These are phyloP conservation scores for Protoeuglena noctilucae DNA, from an alignment of 139 green algal species.

Conservation along the genomic window DNA sequence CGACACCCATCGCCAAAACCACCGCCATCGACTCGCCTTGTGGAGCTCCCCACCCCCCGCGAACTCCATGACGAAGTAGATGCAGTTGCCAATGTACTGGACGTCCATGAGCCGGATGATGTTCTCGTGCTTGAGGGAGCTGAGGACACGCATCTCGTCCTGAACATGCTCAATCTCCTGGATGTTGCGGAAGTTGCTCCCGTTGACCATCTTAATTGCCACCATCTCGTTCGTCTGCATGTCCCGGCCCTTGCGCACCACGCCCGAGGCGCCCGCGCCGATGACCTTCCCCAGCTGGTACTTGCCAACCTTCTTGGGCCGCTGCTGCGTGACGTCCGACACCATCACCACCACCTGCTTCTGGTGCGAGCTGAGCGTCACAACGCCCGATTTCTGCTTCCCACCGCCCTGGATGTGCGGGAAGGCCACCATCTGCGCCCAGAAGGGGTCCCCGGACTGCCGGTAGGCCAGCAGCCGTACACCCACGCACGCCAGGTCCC, in stretches of 20 bases:
- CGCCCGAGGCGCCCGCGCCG: slow-evolving; percentile 35
- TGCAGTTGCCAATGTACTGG: slow-evolving; percentile 21
- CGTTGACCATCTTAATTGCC: slow-evolving; percentile 51
- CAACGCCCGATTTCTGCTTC: not conserved
- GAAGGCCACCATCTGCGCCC: not conserved
- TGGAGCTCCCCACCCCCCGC: slow-evolving; percentile 35
- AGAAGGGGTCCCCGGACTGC: not conserved
- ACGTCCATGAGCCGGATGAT: slow-evolving; percentile 47
- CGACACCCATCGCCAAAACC: too few relatives aligned
- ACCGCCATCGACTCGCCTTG: too few relatives aligned
- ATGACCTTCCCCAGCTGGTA: slow-evolving; percentile 38
- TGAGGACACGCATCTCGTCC: slow-evolving; percentile 50
- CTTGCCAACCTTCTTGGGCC: slow-evolving; percentile 25
- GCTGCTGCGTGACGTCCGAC: slow-evolving; percentile 27
- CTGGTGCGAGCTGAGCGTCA: not conserved
- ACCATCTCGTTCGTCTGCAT: slow-evolving; percentile 29
- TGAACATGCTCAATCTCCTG: slow-evolving; percentile 47
- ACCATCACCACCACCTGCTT: slow-evolving; percentile 23
- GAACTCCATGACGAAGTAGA: slow-evolving; percentile 67
- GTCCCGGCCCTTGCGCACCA: slow-evolving; percentile 35
- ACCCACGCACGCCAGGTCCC: not conserved
- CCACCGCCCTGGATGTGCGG: not conserved
- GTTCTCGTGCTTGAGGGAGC: slow-evolving; percentile 40
- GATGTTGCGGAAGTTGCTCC: slow-evolving; percentile 41
- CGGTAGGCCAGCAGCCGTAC: not conserved